Base-by-base conservation (phyloP, 768 basidiomycete genomes). In the Nidularia sp. region DNA sequence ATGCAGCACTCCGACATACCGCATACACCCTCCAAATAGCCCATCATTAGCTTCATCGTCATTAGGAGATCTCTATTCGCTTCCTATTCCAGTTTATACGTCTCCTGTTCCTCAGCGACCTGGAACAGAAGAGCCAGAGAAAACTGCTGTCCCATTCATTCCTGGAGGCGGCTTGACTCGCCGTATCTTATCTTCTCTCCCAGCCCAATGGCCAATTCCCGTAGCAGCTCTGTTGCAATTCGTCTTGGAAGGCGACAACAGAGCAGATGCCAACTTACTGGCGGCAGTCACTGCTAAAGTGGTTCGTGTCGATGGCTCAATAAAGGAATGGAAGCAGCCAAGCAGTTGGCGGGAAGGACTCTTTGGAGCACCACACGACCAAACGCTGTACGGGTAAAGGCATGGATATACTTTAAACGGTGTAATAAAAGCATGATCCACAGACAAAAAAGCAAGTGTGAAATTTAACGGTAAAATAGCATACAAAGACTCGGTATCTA, bases 161-260 rank as follows among this genome's bases (percentile, higher is more conserved):
- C 90, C 90, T 0, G 87, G 88, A 12, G 87, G 87, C 34, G 91
- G 91, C 2, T 69, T 93, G 31, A 83, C 86, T 0, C 76, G 82
- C 41, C 77, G 86, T 29, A 71, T 93, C 45, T 68, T 93, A 5
- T 74, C 75, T 2, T 77, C 86, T 5, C 60, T 91, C 25, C 76
- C 83, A 0, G 35, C 62, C 39, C 58, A 64, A 36, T 82, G 79
- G 76, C 58, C 71, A 15, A 74, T 79, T 41, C 84, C 85, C 22
- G 79, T 76, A 0, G 80, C 77, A 0, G 72, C 78, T 12, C 65
- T 93, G 7, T 70, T 90, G 46, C 86, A 89, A 45, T 93, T 89
- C 61, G 89, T 83, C 8, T 72, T 88, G 53, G 90, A 93, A 62
- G 90, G 91, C 1, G 91, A 93, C 64, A 93, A 93, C 59, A 74